phyloP scores from a whole-genome alignment of 2,329 filamentous ascomycete genomes.

The Coleophoma cylindrospora region DNA sequence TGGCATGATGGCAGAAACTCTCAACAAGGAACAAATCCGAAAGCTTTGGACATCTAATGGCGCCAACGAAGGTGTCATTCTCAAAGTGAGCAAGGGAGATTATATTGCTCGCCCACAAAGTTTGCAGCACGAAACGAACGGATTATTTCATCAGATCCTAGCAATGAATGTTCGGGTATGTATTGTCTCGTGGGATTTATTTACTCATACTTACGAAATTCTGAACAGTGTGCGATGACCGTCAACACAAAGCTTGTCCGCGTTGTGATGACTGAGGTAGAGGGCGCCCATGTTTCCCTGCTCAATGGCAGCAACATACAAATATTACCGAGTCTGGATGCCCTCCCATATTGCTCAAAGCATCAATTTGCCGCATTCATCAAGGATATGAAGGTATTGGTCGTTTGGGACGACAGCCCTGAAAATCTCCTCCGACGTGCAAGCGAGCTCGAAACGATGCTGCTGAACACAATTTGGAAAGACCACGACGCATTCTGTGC shows the following conservation, averaged over 20 bases:
- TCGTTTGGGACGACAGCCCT: conserved; percentile 61
- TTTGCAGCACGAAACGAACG: conserved; percentile 36
- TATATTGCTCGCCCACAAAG: conserved; percentile 46
- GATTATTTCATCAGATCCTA: conserved; percentile 43
- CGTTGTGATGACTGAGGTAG: conserved; percentile 46
- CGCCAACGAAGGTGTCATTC: conserved; percentile 46
- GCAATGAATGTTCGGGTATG: conserved; percentile 49
- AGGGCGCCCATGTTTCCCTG: conserved; percentile 51
- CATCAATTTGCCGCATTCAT: conserved; percentile 64
- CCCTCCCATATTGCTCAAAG: conserved; percentile 54
- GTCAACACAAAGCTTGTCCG: conserved; percentile 61
- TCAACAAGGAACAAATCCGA: conserved; percentile 48
- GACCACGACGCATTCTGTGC: conserved; percentile 33
- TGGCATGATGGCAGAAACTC: neutral
- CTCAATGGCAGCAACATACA: conserved; percentile 54
- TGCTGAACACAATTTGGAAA: conserved; percentile 55
- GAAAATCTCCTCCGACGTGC: conserved; percentile 47
- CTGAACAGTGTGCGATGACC: conserved; percentile 58
- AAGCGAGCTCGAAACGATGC: conserved; percentile 42
- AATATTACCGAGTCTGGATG: conserved; percentile 51
- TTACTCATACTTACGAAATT: conserved; percentile 5
- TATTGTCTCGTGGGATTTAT: neutral
- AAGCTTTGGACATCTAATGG: conserved; percentile 42
- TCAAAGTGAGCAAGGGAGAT: conserved; percentile 44
- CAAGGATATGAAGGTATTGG: conserved; percentile 48